Base-by-base conservation (phyloP, 768 basidiomycete genomes). In the Auricularia cornea region DNA sequence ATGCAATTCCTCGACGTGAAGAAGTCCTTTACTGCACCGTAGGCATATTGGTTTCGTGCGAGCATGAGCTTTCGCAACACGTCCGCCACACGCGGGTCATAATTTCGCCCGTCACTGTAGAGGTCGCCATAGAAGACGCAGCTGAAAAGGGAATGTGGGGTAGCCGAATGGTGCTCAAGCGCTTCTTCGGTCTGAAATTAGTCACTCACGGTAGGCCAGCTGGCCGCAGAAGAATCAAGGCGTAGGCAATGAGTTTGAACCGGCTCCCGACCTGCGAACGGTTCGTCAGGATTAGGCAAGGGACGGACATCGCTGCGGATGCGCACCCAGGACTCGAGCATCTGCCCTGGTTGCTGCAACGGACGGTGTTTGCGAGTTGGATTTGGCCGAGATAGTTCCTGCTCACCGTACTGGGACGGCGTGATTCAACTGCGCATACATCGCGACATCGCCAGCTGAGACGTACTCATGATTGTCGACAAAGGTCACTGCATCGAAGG, bases 381-480 rank as follows among this genome's bases (percentile, higher is more conserved):
- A 8, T 28, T 40, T 26, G 16, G 10, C 11, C 52, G 8, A 61
- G 28, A 32, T 8, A 54, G 33, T 66, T 23, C 33, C 59, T 12
- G 70, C 72, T 75, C 75, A 90, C 89, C 70, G 89, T 91, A 66
- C 88, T 90, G 65, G 60, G 35, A 64, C 40, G 32, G 35, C 62
- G 64, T 29, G 62, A 8, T 41, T 41, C 18, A 52, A 60, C 30
- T 62, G 63, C 51, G 40, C 51, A 51, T 52, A 56, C 66, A 65
- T 31, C 61, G 35, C 6, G 30, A 51, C 20, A 11, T 62, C 63
- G 12, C 61, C 40, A 30, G 40, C 60, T n/a, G n/a, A 40, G 11
- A 75, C 87, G 74, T 66, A 92, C 91, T 94, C 92, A 67, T 94
- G 91, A 72, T 93, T 94, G 68, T 94, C 91, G 6, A 93, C 91